These are phyloP conservation scores for Pisolithus sp. DNA, from an alignment of 768 basidiomycete species.

Conservation along the genomic window DNA sequence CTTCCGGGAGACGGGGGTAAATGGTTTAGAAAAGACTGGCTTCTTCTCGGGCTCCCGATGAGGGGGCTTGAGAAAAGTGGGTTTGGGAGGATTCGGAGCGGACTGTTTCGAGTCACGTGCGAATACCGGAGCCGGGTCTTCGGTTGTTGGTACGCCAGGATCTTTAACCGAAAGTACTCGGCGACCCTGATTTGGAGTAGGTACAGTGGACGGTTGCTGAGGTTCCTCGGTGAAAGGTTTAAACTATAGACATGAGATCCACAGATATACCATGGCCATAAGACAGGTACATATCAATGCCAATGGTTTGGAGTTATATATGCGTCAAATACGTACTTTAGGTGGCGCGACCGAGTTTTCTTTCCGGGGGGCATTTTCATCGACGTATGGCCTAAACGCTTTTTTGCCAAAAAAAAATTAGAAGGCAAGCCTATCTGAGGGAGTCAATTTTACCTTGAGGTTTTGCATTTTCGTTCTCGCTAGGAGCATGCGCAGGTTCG, in stretches of 20 bases:
- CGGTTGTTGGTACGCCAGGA: conserved; percentile 13
- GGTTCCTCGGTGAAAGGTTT: conserved; percentile 58
- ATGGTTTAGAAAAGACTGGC: conserved; percentile 55
- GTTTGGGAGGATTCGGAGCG: conserved; percentile 15
- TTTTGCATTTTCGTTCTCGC: conserved; percentile 27
- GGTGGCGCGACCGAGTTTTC: conserved; percentile 34
- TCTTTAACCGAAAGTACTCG: conserved; percentile 51
- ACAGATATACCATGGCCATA: background rate
- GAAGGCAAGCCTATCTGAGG: conserved; percentile 12
- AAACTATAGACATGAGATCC: conserved; percentile 38
- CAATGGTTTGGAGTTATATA: conserved; percentile 4
- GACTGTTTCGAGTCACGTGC: conserved; percentile 24
- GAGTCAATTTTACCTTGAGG: conserved; percentile 28
- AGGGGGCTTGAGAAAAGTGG: conserved; percentile 27
- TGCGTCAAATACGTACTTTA: conserved; percentile 8
- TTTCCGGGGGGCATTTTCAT: conserved; percentile 47
- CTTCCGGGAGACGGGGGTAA: conserved; percentile 48
- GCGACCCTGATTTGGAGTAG: conserved; percentile 26
- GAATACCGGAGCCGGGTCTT: conserved; percentile 12
- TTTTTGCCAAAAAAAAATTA: conserved; percentile 5
- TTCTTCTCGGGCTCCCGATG: conserved; percentile 32
- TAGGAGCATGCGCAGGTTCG: conserved; percentile 31
- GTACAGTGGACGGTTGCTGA: conserved; percentile 35
- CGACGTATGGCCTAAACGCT: conserved; percentile 61
- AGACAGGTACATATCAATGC: background rate